Base-by-base conservation (phyloP, 768 basidiomycete species). In the Piloderma croceum region DNA sequence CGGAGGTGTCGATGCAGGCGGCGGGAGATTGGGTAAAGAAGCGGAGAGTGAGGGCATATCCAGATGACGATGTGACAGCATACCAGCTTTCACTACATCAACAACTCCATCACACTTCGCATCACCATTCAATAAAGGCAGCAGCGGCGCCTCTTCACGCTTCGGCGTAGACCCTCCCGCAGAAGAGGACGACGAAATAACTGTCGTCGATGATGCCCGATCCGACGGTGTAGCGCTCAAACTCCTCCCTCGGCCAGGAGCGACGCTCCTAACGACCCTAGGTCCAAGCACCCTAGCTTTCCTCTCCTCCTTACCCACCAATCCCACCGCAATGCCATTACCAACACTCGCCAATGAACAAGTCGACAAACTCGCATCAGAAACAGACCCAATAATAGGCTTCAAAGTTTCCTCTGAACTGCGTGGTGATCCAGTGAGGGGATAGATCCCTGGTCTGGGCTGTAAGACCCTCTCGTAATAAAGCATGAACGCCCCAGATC, bases 401-500 rank as follows among this genome's bases (percentile, higher is more conserved):
- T 68, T 74, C 42, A 83, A 60, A 36, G 81, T 83, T 67, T 83
- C 81, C 63, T 81, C 78, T 38, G 79, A 81, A 47, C 71, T 74
- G 47, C 65, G 57, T 34, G 65, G 69, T 47, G 67, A 60, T 47
- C 41, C 58, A 46, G 52, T 41, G 46, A 55, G 50, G 24, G 63
- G 54, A 49, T 61, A 56, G 42, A 61, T 48, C 39, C 52, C 62
- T 55, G 58, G 55, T 48, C 47, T 58, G 46, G 62, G 56, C 54
- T 59, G 61, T 50, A 63, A 60, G 22, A 82, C 68, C 33, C 80
- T 75, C 68, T 99, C 94, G 52, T 98, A 99, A 55, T 90, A 98
- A 27, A 97, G 71, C 87, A 99, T 89, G 61, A 97, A 94, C 13
- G 70, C 73, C 46, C 78, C 87, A n/a, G 65, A 67, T 38, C 82